Base-by-base conservation (phyloP, 75 land plant genomes). In the Sequoia sempervirens region DNA sequence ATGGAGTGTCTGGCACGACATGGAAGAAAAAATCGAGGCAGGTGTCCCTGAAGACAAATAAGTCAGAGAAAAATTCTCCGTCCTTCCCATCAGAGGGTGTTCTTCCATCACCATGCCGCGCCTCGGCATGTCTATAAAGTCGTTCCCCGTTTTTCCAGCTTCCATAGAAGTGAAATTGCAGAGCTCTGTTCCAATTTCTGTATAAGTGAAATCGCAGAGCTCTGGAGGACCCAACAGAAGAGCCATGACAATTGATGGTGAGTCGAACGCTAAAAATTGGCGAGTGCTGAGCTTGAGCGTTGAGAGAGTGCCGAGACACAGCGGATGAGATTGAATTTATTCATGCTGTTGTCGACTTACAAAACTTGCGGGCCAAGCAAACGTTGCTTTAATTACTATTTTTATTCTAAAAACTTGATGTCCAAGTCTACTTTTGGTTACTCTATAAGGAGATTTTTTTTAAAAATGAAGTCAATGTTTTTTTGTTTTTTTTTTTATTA, bases 11-110 rank as follows among this genome's bases (percentile, higher is more conserved):
- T 17, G 97, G 94, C 28, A 95, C 92, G 28, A 92, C 90, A 17
- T 92, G 93, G 91, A 92, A 95, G 90, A 94, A 95, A 85, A 94
- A 92, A 56, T 95, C 94, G 13, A 95, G 88, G 83, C 92, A 91
- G 70, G 93, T 87, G 72, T 89, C 86, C 94, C 92, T 18, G 91
- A 81, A 40, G 92, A 86, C 6, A 86, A 83, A 58, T 84, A 92
- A 17, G 97, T 95, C 0, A 34, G 97, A 32, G 95, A 93, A 3
- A 1, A 2, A 85, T 95, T 95, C 83, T 95, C 97, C 36, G 97
- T 95, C 54, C 80, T 23, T 5, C 92, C 94, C 87, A 86, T 92
- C 5, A 5, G 74, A 41, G 66, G 52, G 5, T 0, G 38, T 5
- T 36, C 34, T 38, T 18, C 11, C 6, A 37, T 3, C 78, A 17